Evolutionary conservation across 306 rosid species (phyloP).

Genomic region (Ziziphus jujuba): DNA sequence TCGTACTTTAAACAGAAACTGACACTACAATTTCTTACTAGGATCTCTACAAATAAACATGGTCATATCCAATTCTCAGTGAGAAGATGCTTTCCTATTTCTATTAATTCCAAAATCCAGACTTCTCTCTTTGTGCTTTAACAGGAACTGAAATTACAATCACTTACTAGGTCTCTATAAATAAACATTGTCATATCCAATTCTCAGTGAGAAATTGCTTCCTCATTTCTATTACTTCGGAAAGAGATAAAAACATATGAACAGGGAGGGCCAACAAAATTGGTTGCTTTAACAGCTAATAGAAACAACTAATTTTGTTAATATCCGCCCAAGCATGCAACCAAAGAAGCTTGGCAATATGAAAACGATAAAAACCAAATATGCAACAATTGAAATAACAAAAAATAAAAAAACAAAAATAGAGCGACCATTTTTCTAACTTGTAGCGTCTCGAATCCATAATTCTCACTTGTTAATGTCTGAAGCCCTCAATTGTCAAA

Average conservation of each 20-base stretch:
- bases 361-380: conserved; percentile 1
- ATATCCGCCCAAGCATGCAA: conserved; percentile 1
- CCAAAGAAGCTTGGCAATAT: neutral
- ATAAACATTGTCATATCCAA: neutral
- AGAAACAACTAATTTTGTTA: neutral
- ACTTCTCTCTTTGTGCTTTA: neutral
- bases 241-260: too few species aligned
- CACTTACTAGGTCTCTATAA: neutral
- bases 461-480: neutral
- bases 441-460: too few species aligned
- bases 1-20: neutral
- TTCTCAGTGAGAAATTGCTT: too few species aligned
- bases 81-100: too few species aligned
- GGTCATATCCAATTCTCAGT: too few species aligned
- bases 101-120: neutral
- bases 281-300: neutral
- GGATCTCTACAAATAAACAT: too few species aligned
- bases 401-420: too few species aligned
- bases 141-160: neutral
- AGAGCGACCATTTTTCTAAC: too few species aligned
- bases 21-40: too few species aligned
- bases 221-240: too few species aligned
- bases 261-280: too few species aligned
- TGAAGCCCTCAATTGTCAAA: neutral
- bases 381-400: neutral